Percentiles rank a stretch among this genome's conserved stretches.
phyloP scores from a whole-genome alignment of 2,329 filamentous ascomycete species.

The Neospermospora avenae region DNA sequence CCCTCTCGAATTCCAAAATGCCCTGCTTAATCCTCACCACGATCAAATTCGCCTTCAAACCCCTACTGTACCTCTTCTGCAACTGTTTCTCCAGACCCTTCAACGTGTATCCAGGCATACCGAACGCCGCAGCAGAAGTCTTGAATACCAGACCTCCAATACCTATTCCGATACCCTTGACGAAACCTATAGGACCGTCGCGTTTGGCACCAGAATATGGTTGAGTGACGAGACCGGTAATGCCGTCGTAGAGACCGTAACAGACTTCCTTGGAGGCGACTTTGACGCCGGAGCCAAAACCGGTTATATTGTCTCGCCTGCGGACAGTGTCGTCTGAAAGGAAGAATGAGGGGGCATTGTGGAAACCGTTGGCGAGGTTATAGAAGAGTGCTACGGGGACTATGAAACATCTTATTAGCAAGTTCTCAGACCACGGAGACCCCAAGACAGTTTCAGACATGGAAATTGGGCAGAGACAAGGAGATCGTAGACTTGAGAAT shows the following conservation, averaged over 20 bases:
- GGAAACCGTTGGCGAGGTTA: conserved; percentile 64
- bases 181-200: conserved; percentile 41
- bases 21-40: conserved; percentile 25
- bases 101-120: conserved; percentile 25
- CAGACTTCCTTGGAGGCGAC: conserved; percentile 59
- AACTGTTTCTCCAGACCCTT: conserved; percentile 30
- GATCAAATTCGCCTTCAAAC: conserved; percentile 24
- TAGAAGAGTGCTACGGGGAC: conserved; percentile 48
- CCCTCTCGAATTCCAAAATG: conserved; percentile 30
- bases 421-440: too few species aligned
- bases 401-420: neutral
- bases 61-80: conserved; percentile 21
- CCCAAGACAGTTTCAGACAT: too few species aligned
- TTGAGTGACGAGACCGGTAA: conserved; percentile 58
- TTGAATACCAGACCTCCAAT: conserved; percentile 61
- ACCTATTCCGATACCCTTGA: conserved; percentile 49
- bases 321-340: conserved; percentile 68
- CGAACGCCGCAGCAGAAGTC: conserved; percentile 43
- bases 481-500: too few species aligned
- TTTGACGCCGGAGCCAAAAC: conserved; percentile 58
- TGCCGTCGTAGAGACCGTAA: conserved; percentile 61
- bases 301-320: conserved; percentile 52
- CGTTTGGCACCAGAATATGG: conserved; percentile 36
- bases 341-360: conserved; percentile 61
- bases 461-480: too few species aligned